Conservation (phyloP, 1,139 yeast genomes). For the Hansenula sp. region DNA sequence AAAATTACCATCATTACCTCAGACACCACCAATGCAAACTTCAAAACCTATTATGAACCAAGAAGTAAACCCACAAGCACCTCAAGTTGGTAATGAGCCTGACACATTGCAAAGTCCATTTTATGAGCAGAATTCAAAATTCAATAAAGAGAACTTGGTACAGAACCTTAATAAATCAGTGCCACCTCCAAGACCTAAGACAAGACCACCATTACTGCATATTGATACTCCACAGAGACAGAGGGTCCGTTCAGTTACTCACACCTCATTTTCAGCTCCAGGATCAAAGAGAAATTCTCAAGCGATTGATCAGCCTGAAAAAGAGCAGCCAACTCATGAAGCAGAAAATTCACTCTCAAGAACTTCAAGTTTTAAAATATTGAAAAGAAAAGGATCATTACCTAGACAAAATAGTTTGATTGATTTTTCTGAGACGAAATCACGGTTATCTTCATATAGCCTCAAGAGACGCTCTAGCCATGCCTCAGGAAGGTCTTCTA, state of each 20-base stretch:
- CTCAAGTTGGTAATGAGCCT: no score
- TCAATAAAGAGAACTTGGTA: no score
- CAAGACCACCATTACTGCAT: neutral
- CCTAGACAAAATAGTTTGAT: neutral
- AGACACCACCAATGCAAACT: no score
- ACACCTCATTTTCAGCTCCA: neutral
- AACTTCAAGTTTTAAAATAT: neutral
- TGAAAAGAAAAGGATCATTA: neutral
- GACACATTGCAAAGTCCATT: neutral
- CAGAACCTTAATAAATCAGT: no score
- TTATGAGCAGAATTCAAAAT: neutral
- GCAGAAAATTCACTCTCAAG: neutral
- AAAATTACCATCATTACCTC: no score
- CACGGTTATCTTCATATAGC: neutral
- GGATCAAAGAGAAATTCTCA: neutral
- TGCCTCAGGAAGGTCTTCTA: neutral
- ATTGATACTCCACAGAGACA: neutral
- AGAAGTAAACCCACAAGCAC: no score
- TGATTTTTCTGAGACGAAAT: neutral
- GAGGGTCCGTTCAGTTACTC: neutral
- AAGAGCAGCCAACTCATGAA: neutral
- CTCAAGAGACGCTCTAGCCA: neutral
- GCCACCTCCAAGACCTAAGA: constrained; percentile 1
- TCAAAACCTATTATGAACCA: no score
- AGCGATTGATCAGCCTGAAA: neutral